phyloP scores from a whole-genome alignment of 2,329 filamentous ascomycete species.

The Apiospora kogelbergensis region DNA sequence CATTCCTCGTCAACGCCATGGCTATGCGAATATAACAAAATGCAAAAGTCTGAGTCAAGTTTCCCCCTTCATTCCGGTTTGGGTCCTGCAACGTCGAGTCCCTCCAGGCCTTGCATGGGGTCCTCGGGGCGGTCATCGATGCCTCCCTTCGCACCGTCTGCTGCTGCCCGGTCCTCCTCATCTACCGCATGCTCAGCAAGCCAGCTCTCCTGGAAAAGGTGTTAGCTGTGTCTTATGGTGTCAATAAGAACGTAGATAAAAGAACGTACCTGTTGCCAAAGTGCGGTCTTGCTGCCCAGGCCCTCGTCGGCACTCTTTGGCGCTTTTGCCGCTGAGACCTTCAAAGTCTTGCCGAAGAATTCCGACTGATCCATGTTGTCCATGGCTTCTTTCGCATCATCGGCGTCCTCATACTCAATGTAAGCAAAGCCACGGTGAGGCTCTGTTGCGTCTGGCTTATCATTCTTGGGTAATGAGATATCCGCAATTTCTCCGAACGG shows the following conservation, averaged over 20 bases:
- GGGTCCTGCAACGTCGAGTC: conserved; percentile 90
- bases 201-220: conserved; percentile 76
- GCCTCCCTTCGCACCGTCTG: conserved; percentile 51
- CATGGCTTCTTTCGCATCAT: conserved; percentile 91
- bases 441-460: conserved; percentile 74
- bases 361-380: conserved; percentile 99
- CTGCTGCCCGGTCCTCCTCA: conserved; percentile 71
- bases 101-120: conserved; percentile 94
- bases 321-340: conserved; percentile 87
- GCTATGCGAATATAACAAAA: conserved; percentile 26
- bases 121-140: conserved; percentile 64
- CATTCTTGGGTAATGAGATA: conserved; percentile 85
- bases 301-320: conserved; percentile 88
- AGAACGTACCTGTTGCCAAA: conserved; percentile 87
- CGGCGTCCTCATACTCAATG: conserved; percentile 84
- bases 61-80: conserved; percentile 62
- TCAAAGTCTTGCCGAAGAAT: conserved; percentile 88
- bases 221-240: conserved; percentile 17
- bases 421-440: conserved; percentile 87
- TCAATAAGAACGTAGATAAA: conserved; percentile 9
- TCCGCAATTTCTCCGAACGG: conserved; percentile 96
- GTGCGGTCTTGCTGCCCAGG: conserved; percentile 85
- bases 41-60: conserved; percentile 8
- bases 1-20: conserved; percentile 28
- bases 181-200: conserved; percentile 82